Evolutionary conservation across 2,329 filamentous ascomycete species (phyloP), one percentile per base, ranked within the genome.

Genomic region (Xylariaceae sp.): DNA sequence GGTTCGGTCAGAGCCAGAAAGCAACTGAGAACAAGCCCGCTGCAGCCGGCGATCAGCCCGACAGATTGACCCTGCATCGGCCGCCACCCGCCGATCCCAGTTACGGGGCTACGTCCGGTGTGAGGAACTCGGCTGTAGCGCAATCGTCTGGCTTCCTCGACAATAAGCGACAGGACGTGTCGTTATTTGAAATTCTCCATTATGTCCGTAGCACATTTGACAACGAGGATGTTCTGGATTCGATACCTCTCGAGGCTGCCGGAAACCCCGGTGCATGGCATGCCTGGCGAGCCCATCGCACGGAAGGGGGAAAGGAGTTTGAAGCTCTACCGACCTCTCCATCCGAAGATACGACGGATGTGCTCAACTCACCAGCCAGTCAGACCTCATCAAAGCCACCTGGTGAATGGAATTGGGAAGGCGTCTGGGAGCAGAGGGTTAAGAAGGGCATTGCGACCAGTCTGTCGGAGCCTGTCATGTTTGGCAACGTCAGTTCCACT

Each of bases 361-460:
- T 48, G 69, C 55, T 72, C 71, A 64, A 56, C n/a, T 42, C 57
- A 2, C 30, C 57, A 5, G 53, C 61, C 6, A 52, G 60, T 2
- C 51, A 59, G n/a, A 65, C 60, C 7, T 60, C 70, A 13, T 69
- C 74, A 42, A 76, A 86, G 61, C 79, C 82, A 53, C 91, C 91
- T 0, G 89, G 88, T 5, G 88, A 96, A 68, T 97, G 93, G 93
- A 96, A 96, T 71, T 97, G 93, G 93, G 91, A 96, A 69, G 92
- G 93, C 0, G 93, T 97, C 0, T 99, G 93, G 93, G 90, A 95
- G 71, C 88, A 92, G 64, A 83, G 93, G 57, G 92, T 96, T 0
- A 87, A 85, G 73, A 89, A 88, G 72, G 88, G 88, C 15, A 84
- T 97, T 49, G 83, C 87, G 54, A 81, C 83, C 8, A 96, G 91